A percentile compares a stretch with the other conserved stretches of the same genome.
Conservation (phyloP, 352 stramenopile genomes). For the Globisporangium carolinianum region DNA sequence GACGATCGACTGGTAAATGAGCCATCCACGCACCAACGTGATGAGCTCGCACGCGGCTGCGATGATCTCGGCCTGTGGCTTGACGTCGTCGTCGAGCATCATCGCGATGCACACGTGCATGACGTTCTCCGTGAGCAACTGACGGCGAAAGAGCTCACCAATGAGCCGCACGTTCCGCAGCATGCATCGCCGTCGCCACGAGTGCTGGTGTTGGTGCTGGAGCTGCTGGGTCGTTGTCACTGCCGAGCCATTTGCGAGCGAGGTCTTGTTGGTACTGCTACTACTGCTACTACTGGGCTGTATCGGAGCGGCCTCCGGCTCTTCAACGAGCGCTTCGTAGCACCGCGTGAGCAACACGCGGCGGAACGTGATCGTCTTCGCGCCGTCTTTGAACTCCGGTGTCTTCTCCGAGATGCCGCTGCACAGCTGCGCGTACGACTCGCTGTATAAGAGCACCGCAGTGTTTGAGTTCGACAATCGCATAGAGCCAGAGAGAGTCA, state of each 20-base stretch:
- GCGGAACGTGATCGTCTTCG: conserved; percentile 79
- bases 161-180: conserved; percentile 66
- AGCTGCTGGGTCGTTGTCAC: conserved; percentile 4
- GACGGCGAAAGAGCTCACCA: conserved; percentile 69
- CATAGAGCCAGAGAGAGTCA: neutral
- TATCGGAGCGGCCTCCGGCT: conserved; percentile 21
- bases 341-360: conserved; percentile 72
- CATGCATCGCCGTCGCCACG: conserved; percentile 72
- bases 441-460: conserved; percentile 16
- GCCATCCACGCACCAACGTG: conserved; percentile 24
- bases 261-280: neutral
- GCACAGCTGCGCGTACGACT: conserved; percentile 58
- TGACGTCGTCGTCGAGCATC: conserved; percentile 74
- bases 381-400: conserved; percentile 78
- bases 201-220: conserved; percentile 31
- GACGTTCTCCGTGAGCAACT: conserved; percentile 77
- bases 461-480: too few relatives aligned
- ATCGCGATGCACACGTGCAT: conserved; percentile 82
- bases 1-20: too few relatives aligned
- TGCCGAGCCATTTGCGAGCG: neutral
- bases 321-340: conserved; percentile 77
- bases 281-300: conserved; percentile 8
- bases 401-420: conserved; percentile 54
- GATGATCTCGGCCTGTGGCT: conserved; percentile 58
- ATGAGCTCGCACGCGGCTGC: conserved; percentile 60